A percentile compares a stretch with the other conserved stretches of the same genome.
These are phyloP conservation scores for Volvariella surrecta DNA, from an alignment of 1,284 basidiomycete genomes.

Conservation along the genomic window DNA sequence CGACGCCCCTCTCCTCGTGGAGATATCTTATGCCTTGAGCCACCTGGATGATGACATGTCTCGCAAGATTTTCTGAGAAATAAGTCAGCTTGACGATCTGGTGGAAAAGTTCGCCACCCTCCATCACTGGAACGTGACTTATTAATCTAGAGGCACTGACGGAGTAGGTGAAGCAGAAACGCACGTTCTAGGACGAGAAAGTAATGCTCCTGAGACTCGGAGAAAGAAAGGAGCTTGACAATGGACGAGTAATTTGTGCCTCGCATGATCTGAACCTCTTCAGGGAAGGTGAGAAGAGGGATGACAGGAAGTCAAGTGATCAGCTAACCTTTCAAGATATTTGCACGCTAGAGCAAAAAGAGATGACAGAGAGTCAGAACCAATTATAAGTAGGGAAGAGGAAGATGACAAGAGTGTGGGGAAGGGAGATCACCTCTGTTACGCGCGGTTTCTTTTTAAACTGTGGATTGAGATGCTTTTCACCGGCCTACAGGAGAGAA, in stretches of 20 bases:
- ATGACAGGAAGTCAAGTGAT: conserved; percentile 5
- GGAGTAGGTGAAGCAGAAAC: conserved; percentile 22
- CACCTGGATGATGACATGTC: conserved; percentile 97
- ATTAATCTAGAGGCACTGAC: conserved; percentile 8
- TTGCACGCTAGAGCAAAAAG: conserved; percentile 69
- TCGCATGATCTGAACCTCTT: conserved; percentile 99
- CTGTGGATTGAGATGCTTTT: conserved; percentile 86
- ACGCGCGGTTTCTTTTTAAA: conserved; percentile 95
- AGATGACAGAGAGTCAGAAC: conserved; percentile 22
- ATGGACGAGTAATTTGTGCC: conserved; percentile 86
- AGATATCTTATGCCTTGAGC: conserved; percentile 93
- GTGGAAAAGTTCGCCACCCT: conserved; percentile 98
- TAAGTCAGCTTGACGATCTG: conserved; percentile 99
- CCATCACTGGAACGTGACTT: conserved; percentile 59
- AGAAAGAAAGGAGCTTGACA: conserved; percentile 84
- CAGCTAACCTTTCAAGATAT: conserved; percentile 82
- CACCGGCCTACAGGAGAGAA: conserved; percentile 59
- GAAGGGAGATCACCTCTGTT: conserved; percentile 74
- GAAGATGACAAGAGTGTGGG: conserved; percentile 16
- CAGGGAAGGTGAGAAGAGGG: conserved; percentile 5
- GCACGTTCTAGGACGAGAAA: conserved; percentile 89
- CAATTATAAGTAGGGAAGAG: conserved; percentile 1
- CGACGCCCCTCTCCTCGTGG: conserved; percentile 96
- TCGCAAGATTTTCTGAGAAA: conserved; percentile 90
- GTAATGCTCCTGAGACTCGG: conserved; percentile 90